These are phyloP conservation scores for Misopates orontium DNA, from an alignment of 257 asterid genomes.

Conservation along the genomic window DNA sequence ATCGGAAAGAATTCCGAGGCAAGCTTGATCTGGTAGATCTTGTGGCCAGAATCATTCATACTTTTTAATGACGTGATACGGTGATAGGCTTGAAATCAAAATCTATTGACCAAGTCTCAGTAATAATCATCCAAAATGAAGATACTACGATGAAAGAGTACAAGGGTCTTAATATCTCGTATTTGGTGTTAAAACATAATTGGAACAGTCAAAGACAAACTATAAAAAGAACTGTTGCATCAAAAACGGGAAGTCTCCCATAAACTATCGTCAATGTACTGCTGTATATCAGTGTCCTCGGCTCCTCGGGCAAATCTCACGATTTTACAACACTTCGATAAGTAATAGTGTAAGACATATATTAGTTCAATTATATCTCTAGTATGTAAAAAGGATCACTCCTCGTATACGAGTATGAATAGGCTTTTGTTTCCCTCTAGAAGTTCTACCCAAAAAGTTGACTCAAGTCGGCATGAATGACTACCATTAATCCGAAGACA, in stretches of 20 bases:
- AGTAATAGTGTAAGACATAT: too few species aligned
- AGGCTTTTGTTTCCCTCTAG: conserved; percentile 26
- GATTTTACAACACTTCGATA: conserved; percentile 11
- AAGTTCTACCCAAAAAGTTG: conserved; percentile 29
- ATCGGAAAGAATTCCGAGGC: too few species aligned
- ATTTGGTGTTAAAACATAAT: neutral
- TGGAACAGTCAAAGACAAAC: neutral
- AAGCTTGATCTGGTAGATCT: too few species aligned
- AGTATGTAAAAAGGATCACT: conserved; percentile 24
- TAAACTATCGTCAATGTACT: neutral
- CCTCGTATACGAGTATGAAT: conserved; percentile 19
- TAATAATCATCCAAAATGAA: neutral
- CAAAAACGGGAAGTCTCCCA: neutral
- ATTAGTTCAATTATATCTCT: conserved; percentile 7
- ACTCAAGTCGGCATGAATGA: conserved; percentile 17
- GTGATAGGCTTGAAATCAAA: too few species aligned
- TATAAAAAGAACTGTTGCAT: neutral
- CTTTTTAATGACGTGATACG: too few species aligned
- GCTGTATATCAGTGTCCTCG: neutral
- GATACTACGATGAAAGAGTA: neutral
- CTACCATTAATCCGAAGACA: neutral
- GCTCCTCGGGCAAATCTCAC: conserved; percentile 6
- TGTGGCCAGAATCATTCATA: too few species aligned
- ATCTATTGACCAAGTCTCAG: too few species aligned
- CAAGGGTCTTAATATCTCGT: neutral